These are phyloP conservation scores for Pythium guiyangense DNA, from an alignment of 352 stramenopile species.

Conservation along the genomic window DNA sequence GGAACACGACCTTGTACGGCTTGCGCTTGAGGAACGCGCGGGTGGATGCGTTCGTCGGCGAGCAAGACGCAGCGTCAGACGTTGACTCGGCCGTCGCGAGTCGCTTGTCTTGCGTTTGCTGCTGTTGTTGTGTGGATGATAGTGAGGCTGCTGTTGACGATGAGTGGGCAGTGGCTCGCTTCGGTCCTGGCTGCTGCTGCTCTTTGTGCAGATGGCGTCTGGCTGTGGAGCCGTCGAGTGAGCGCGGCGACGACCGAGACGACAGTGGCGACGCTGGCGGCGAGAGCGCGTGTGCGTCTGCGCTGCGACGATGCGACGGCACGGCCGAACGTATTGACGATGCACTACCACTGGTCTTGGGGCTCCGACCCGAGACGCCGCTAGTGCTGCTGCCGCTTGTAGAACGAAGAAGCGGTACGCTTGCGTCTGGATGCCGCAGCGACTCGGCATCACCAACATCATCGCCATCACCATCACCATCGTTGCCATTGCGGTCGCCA, in stretches of 20 bases:
- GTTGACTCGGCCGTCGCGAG: background rate
- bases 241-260: no score
- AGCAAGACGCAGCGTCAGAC: background rate
- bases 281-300: constrained; percentile 20
- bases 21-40: constrained; percentile 60
- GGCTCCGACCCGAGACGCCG: no score
- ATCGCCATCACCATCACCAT: no score
- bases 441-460: background rate
- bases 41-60: background rate
- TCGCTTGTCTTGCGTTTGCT: no score
- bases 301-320: constrained; percentile 34
- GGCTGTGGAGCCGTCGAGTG: constrained; percentile 1
- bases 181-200: background rate
- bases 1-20: constrained; percentile 62
- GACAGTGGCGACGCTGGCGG: constrained; percentile 52
- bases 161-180: no score
- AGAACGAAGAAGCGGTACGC: no score
- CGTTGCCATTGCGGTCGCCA: no score
- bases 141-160: no score
- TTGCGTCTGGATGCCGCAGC: constrained; percentile 5
- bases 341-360: background rate
- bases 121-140: no score
- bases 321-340: constrained; percentile 3
- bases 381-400: background rate
- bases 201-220: no score